Conservation (phyloP, 352 stramenopile species). For the Blastocystis sp. region DNA sequence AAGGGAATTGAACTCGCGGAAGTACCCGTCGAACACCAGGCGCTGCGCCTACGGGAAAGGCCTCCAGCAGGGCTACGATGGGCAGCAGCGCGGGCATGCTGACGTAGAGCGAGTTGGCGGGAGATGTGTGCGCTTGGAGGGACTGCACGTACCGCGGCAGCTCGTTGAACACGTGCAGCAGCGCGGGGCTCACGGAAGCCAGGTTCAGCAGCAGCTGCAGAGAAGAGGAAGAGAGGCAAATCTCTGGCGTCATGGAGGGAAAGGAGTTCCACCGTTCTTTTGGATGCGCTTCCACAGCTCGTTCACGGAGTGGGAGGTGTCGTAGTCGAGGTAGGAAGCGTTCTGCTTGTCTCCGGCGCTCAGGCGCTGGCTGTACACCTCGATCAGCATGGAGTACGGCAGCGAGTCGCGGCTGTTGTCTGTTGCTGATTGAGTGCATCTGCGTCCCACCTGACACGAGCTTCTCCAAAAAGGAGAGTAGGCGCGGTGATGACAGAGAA, state of each 20-base stretch:
- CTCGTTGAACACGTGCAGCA: constrained; percentile 32
- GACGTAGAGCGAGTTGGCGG: constrained; percentile 1
- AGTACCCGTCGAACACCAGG: constrained; percentile 49
- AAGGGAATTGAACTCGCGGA: constrained; percentile 52
- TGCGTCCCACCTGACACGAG: background rate
- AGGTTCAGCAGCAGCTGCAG: constrained; percentile 34
- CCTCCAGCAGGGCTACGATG: background rate
- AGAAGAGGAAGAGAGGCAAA: constrained; percentile 25
- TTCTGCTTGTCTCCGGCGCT: background rate
- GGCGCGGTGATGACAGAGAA: background rate
- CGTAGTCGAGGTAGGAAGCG: constrained; percentile 2
- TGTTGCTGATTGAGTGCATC: background rate
- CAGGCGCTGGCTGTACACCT: constrained; percentile 41
- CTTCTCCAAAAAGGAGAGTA: constrained; percentile 28
- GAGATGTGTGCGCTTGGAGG: background rate
- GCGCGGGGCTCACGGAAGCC: background rate
- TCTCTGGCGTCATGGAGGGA: background rate
- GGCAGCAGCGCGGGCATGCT: constrained; percentile 9
- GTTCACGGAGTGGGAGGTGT: background rate
- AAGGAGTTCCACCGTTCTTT: background rate
- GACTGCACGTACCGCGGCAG: constrained; percentile 7
- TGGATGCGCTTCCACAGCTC: constrained; percentile 29
- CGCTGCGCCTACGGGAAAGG: constrained; percentile 14
- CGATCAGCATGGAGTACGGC: constrained; percentile 30
- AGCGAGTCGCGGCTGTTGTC: constrained; percentile 49